Evolutionary conservation across 2,329 filamentous ascomycete species (phyloP).

Genomic region (Zasmidium angulare): DNA sequence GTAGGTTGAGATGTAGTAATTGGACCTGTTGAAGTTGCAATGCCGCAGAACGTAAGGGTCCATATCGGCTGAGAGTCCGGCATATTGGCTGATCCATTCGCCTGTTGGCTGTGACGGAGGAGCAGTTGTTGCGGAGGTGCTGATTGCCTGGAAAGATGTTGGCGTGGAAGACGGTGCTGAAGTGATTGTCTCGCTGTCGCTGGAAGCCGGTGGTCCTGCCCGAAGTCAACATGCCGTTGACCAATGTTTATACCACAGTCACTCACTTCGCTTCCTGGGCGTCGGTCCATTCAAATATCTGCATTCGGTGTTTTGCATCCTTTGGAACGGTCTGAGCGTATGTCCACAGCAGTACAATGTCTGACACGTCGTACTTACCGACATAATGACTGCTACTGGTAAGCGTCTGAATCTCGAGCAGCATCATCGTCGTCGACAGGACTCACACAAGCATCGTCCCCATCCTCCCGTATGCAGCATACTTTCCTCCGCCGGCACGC

Average conservation of each 20-base stretch:
- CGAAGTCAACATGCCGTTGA: not conserved
- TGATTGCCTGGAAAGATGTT: not conserved
- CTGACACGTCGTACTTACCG: not conserved
- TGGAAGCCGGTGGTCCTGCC: not conserved
- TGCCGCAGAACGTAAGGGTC: conserved; percentile 24
- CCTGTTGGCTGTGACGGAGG: not conserved
- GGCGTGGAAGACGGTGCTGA: not conserved
- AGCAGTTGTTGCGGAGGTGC: not conserved
- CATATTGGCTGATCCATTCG: conserved; percentile 25
- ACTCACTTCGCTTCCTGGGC: conserved; percentile 18
- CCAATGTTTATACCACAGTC: not conserved
- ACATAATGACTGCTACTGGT: not conserved
- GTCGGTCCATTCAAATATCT: conserved; percentile 25
- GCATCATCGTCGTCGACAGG: not conserved
- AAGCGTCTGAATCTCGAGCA: not conserved
- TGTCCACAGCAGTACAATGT: not conserved
- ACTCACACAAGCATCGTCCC: conserved; percentile 21
- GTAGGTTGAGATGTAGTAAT: conserved; percentile 20
- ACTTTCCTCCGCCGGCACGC: conserved; percentile 24
- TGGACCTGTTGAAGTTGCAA: conserved; percentile 22
- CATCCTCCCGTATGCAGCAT: conserved; percentile 25
- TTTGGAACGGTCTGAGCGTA: conserved; percentile 9
- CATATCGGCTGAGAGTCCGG: conserved; percentile 21
- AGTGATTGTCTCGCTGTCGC: not conserved
- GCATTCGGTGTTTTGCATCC: conserved; percentile 22